Conservation (phyloP, 108 stramenopile genomes). For the Halocafeteria seosinensis region DNA sequence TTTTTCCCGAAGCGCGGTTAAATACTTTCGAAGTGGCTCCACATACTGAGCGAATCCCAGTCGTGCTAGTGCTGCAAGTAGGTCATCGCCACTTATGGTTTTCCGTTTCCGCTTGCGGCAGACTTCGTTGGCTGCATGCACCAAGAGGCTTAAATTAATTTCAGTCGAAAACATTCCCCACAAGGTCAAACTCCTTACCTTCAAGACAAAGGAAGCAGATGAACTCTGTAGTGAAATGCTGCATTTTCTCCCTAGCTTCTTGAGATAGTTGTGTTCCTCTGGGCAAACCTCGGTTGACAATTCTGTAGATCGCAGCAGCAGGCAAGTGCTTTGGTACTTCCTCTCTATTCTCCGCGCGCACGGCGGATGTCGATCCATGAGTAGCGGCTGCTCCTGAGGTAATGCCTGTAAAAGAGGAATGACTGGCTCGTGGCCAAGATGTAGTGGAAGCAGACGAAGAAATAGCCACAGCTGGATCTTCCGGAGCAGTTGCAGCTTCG, state of each 20-base stretch:
- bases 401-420: too few species aligned
- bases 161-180: background rate
- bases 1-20: too few species aligned
- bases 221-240: conserved; percentile 97
- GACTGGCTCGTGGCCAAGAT: too few species aligned
- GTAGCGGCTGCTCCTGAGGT: too few species aligned
- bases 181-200: background rate
- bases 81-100: conserved; percentile 98
- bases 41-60: conserved; percentile 97
- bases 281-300: conserved; percentile 94
- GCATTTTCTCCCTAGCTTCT: conserved; percentile 94
- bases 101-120: conserved; percentile 95
- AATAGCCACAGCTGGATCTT: too few species aligned
- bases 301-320: conserved; percentile 92
- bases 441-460: too few species aligned
- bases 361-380: too few species aligned
- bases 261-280: conserved; percentile 96
- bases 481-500: too few species aligned
- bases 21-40: conserved; percentile 87
- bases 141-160: background rate
- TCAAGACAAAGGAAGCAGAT: conserved; percentile 97
- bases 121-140: conserved; percentile 62
- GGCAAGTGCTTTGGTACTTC: conserved; percentile 94
- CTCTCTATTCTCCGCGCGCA: too few species aligned
- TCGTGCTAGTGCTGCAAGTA: conserved; percentile 95